Percentiles rank a stretch among this genome's conserved stretches.
Evolutionary conservation across 257 asterid species (phyloP).

Genomic region (Solanum sitiens): DNA sequence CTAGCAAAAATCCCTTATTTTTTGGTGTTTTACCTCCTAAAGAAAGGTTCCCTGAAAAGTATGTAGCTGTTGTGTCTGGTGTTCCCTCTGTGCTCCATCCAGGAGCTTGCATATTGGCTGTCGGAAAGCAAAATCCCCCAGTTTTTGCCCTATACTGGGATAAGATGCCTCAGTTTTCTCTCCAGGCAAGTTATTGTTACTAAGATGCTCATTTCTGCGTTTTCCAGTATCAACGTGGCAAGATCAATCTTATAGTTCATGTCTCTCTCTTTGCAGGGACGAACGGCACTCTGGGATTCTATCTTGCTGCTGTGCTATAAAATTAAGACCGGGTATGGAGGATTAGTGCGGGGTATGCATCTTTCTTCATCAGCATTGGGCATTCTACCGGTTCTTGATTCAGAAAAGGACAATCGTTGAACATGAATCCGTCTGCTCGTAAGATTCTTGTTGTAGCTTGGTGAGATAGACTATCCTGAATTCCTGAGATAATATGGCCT

Average conservation of each 20-base stretch:
- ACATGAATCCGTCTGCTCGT: background rate
- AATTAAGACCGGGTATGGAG: slow-evolving; percentile 62
- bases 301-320: slow-evolving; percentile 64
- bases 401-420: slow-evolving; percentile 40
- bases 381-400: slow-evolving; percentile 69
- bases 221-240: background rate
- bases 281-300: slow-evolving; percentile 95
- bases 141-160: slow-evolving; percentile 82
- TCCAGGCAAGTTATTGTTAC: slow-evolving; percentile 51
- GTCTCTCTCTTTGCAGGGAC: slow-evolving; percentile 50
- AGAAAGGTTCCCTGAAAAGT: slow-evolving; percentile 90
- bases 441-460: background rate
- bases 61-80: slow-evolving; percentile 64
- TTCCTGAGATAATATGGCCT: background rate
- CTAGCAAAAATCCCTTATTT: slow-evolving; percentile 85
- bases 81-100: slow-evolving; percentile 88
- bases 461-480: background rate
- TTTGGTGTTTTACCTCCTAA: slow-evolving; percentile 86
- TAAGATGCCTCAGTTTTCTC: slow-evolving; percentile 83
- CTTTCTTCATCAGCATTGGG: slow-evolving; percentile 79
- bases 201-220: background rate
- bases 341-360: slow-evolving; percentile 84
- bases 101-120: slow-evolving; percentile 83
- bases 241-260: background rate
- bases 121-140: slow-evolving; percentile 89